These are phyloP conservation scores for Aureobasidium lini DNA, from an alignment of 2,329 filamentous ascomycete genomes.

Conservation along the genomic window DNA sequence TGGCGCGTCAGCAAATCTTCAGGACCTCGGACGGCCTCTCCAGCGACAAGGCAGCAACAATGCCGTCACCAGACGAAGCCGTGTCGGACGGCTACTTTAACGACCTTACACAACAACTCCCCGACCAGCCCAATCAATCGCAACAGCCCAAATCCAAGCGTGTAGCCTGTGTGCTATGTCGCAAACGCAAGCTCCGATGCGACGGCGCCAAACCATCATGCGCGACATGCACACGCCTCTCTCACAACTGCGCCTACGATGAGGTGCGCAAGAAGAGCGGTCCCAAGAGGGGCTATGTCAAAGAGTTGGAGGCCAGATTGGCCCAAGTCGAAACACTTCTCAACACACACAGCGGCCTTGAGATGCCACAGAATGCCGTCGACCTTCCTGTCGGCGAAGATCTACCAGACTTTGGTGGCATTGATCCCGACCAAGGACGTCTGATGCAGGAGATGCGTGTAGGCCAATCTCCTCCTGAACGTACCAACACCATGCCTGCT, in stretches of 20 bases:
- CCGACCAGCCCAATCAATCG: constrained; percentile 26
- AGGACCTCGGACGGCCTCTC: neutral
- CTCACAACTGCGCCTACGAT: constrained; percentile 83
- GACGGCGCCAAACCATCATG: constrained; percentile 79
- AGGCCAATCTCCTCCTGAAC: neutral
- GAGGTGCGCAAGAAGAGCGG: constrained; percentile 91
- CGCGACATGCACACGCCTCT: constrained; percentile 78
- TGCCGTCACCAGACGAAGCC: constrained; percentile 12
- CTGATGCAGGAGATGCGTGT: constrained; percentile 3
- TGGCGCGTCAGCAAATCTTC: neutral
- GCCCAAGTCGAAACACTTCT: constrained; percentile 81
- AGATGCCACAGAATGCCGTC: constrained; percentile 12
- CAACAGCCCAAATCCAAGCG: constrained; percentile 55
- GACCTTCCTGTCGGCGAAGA: neutral
- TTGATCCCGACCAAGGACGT: neutral
- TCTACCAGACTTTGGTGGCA: constrained; percentile 8
- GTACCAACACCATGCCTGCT: neutral
- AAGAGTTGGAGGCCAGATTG: constrained; percentile 83
- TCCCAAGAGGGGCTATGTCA: constrained; percentile 89
- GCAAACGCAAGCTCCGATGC: constrained; percentile 86
- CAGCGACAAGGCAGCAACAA: neutral
- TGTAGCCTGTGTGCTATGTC: constrained; percentile 88
- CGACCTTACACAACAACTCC: constrained; percentile 43
- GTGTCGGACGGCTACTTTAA: constrained; percentile 43
- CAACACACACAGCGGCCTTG: constrained; percentile 55